These are phyloP conservation scores for Colletotrichum higginsianum DNA, from an alignment of 2,329 filamentous ascomycete species.

Conservation along the genomic window DNA sequence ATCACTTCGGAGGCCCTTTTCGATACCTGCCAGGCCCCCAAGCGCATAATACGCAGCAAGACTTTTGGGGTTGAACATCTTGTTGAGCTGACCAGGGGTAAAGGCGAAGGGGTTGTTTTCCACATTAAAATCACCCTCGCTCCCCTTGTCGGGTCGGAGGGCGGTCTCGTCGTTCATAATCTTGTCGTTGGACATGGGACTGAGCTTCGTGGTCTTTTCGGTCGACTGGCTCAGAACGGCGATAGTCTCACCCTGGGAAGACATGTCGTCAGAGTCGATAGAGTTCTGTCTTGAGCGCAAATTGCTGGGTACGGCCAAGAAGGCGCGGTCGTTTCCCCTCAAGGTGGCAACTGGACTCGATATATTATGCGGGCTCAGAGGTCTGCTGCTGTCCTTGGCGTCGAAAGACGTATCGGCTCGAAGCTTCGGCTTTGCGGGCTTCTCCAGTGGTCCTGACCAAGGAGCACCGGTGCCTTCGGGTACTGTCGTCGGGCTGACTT, in stretches of 20 bases:
- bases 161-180: constrained; percentile 78
- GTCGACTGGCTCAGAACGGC: constrained; percentile 62
- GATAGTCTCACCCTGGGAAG: constrained; percentile 75
- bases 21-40: constrained; percentile 83
- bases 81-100: constrained; percentile 85
- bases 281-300: constrained; percentile 77
- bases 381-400: constrained; percentile 69
- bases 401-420: constrained; percentile 75
- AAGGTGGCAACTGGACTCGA: constrained; percentile 68
- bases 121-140: constrained; percentile 82
- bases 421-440: constrained; percentile 58
- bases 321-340: constrained; percentile 64
- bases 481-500: constrained; percentile 57
- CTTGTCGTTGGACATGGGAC: constrained; percentile 62
- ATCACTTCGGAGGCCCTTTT: constrained; percentile 83
- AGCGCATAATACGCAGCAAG: constrained; percentile 85
- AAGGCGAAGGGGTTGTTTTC: constrained; percentile 89
- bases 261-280: constrained; percentile 76
- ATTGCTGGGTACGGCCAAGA: constrained; percentile 76
- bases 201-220: constrained; percentile 58
- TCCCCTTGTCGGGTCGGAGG: constrained; percentile 81
- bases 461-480: constrained; percentile 50
- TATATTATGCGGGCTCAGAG: constrained; percentile 81
- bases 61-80: constrained; percentile 92
- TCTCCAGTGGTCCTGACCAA: constrained; percentile 47